Evolutionary conservation across 1,284 basidiomycete genomes (phyloP), one percentile per base, ranked within the genome.

Genomic region (Boletus sp.): DNA sequence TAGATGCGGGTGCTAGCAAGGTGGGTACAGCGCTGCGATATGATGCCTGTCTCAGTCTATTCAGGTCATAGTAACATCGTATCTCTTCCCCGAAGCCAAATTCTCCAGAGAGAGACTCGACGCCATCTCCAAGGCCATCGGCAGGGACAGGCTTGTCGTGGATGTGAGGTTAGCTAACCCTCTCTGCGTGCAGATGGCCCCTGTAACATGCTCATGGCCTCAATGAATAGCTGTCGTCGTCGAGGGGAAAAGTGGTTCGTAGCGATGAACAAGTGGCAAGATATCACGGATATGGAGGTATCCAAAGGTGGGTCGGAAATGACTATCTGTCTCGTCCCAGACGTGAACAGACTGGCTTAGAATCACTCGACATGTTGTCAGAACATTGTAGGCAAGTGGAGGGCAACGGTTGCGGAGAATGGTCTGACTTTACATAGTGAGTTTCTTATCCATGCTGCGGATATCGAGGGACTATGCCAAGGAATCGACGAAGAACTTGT

Each of bases 231-330:
- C 65, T 99, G 96, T 70, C 82, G 95, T 17, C 79, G 81, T 57
- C 73, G 81, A 60, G 86, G 74, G 12, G 71, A 81, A 30, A 82
- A 75, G 55, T 99, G 96, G 96, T 76, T 94, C 30, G 90, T 99
- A 7, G 94, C 96, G 1, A 98, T 96, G 94, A 97, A 99, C 70
- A 91, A 94, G 62, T 99, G 96, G 96, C 94, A 97, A 67, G 88
- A 90, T 49, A 79, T 97, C 46, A 98, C 96, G 0, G 91, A 98
- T 61, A 92, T 93, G 84, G 85, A 90, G 61, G 90, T 99, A 16
- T 88, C 78, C 51, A 72, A 84, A 78, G 89, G 91, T 87, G 48
- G 5, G 54, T 40, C 36, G 38, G 14, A 22, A 29, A 37, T 9
- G 33, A 23, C 32, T 13, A 39, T 39, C 17, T 8, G 29, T 10